Evolutionary conservation across 352 stramenopile genomes (phyloP), one percentile per base, ranked within the genome.

Genomic region (Phytopythium delawarense): DNA sequence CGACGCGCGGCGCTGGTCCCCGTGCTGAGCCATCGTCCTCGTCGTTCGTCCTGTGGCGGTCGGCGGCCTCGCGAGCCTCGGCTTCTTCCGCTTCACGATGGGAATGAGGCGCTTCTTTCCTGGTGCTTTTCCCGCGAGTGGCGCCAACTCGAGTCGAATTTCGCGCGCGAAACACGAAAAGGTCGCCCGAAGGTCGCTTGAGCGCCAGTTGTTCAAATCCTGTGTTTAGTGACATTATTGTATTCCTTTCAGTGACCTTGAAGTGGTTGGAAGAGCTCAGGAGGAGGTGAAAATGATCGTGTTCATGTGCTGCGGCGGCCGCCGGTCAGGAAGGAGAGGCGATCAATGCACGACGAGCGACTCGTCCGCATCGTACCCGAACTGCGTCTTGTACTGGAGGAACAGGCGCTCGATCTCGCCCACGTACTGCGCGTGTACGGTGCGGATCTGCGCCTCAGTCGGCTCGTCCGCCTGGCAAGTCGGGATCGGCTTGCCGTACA

Each of bases 401-500:
- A 75, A 79, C 21, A 79, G 65, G 7, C 63, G 59, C 42, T 69
- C 25, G 37, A 79, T 53, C 42, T 67, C 61, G 39, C 53, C 59
- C 16, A 75, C 58, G 57, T 75, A 79, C 34, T 72, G 45, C 30
- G 59, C 59, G 46, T 79, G 69, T 32, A 79, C 18, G 32, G 52
- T 45, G 11, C 49, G 51, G 34, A 75, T 20, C 42, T 79, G 57
- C 11, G 73, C 59, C 11, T 79, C 63, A 12, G 63, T 68, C 5
- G 74, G 74, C 39, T 70, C 54, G 9, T 48, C 21, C 23, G 51
- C 65, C 46, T 61, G 53, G 6, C 35, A 51, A 6, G 67, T 71
- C 2, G 53, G 16, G 37, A 82, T 70, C 0, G 71, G 69, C 53
- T 73, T 76, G 35, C 71, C 74, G 35, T 75, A 79, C 5, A 81